Evolutionary conservation across 345 rosid species (phyloP).

Genomic region (Linum usitatissimum): DNA sequence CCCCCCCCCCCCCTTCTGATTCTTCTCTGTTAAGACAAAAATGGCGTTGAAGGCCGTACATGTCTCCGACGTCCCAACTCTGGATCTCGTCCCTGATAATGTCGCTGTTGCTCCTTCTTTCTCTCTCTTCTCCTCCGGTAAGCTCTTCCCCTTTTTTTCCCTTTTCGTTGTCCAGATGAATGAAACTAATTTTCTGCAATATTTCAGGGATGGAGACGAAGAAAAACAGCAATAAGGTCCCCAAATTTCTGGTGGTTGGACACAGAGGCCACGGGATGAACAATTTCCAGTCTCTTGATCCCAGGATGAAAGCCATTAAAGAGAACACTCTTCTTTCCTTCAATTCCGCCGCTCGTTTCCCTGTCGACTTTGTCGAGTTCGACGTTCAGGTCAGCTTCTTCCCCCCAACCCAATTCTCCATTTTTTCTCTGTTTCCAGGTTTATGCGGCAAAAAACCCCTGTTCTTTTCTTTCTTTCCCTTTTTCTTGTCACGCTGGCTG

Average conservation of each 20-base stretch:
- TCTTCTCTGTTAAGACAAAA: neutral
- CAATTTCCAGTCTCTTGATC: conserved; percentile 41
- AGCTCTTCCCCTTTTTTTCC: neutral
- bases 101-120: conserved; percentile 32
- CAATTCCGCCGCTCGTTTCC: conserved; percentile 58
- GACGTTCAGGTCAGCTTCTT: conserved; percentile 74
- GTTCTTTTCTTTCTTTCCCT: too few species aligned
- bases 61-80: conserved; percentile 69
- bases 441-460: neutral
- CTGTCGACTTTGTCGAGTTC: conserved; percentile 80
- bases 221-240: conserved; percentile 15
- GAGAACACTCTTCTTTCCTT: conserved; percentile 79
- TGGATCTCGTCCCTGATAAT: conserved; percentile 52
- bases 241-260: conserved; percentile 67
- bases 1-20: neutral
- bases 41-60: conserved; percentile 85
- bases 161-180: neutral
- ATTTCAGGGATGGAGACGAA: conserved; percentile 30
- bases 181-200: neutral
- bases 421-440: neutral
- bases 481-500: neutral
- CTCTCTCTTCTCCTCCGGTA: conserved; percentile 32
- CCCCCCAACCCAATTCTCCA: too few species aligned
- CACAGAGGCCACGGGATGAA: conserved; percentile 98
- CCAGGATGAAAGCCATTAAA: conserved; percentile 52